A percentile compares a stretch with the other conserved stretches of the same genome.
These are phyloP conservation scores for Salix purpurea DNA, from an alignment of 345 rosid genomes.

Conservation along the genomic window DNA sequence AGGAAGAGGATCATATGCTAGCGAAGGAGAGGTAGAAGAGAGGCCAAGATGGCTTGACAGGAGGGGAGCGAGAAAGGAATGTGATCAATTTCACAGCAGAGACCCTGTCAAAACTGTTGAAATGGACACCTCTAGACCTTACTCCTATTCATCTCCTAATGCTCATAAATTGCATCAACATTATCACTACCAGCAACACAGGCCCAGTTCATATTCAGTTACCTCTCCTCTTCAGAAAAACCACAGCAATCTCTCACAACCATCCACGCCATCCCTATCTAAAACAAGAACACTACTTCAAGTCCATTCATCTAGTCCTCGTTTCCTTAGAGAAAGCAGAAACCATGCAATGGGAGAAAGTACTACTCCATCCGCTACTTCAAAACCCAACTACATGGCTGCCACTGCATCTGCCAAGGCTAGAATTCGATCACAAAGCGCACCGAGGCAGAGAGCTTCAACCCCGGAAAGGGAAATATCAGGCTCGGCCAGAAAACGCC, in stretches of 20 bases:
- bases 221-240: slow-evolving; percentile 25
- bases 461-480: slow-evolving; percentile 13
- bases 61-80: slow-evolving; percentile 26
- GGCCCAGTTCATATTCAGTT: slow-evolving; percentile 23
- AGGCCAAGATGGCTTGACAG: slow-evolving; percentile 32
- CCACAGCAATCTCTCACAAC: not conserved
- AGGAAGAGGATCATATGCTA: slow-evolving; percentile 36
- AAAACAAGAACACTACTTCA: slow-evolving; percentile 24
- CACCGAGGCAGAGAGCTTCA: slow-evolving; percentile 17
- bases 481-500: not conserved
- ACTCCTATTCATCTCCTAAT: not conserved
- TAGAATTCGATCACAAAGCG: slow-evolving; percentile 12
- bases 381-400: slow-evolving; percentile 18
- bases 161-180: not conserved
- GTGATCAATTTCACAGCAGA: not conserved
- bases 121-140: slow-evolving; percentile 15
- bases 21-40: slow-evolving; percentile 44
- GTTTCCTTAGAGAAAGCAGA: not conserved
- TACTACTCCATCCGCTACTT: not conserved
- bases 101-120: slow-evolving; percentile 14
- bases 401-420: slow-evolving; percentile 22
- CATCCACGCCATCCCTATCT: slow-evolving; percentile 21
- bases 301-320: slow-evolving; percentile 22
- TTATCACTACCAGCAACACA: slow-evolving; percentile 4
- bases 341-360: not conserved